phyloP scores from a whole-genome alignment of 75 land plant genomes.

The Ceratopteris richardii region DNA sequence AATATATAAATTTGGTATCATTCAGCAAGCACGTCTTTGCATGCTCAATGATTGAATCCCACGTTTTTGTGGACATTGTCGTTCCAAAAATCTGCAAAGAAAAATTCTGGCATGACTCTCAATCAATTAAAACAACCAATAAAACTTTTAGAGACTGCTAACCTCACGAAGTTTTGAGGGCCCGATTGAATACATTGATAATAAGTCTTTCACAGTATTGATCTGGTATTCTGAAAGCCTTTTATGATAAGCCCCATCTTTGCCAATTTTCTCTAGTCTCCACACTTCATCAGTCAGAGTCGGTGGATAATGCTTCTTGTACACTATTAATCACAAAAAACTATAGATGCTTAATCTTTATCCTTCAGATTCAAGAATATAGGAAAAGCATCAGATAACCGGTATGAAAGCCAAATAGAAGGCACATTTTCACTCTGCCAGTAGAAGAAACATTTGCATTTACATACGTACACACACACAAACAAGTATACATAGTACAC shows the following conservation, averaged over 20 bases:
- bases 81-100: conserved; percentile 7
- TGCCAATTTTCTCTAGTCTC: conserved; percentile 73
- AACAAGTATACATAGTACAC: no score
- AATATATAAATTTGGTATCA: conserved; percentile 4
- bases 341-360: no score
- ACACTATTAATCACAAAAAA: no score
- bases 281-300: conserved; percentile 58
- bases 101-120: not conserved
- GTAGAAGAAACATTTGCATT: no score
- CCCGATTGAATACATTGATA: conserved; percentile 34
- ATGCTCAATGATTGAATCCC: conserved; percentile 9
- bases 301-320: conserved; percentile 69
- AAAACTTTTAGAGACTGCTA: conserved; percentile 3
- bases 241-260: conserved; percentile 57
- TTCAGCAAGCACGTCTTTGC: conserved; percentile 5
- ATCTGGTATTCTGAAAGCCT: conserved; percentile 25
- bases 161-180: conserved; percentile 41
- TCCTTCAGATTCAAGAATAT: no score
- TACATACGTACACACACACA: no score
- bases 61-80: conserved; percentile 7
- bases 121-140: not conserved
- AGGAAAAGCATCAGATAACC: no score
- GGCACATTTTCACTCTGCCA: no score
- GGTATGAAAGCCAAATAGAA: no score
- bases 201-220: conserved; percentile 52